These are phyloP conservation scores for Xylaria sp. DNA, from an alignment of 2,329 filamentous ascomycete genomes.

Conservation along the genomic window DNA sequence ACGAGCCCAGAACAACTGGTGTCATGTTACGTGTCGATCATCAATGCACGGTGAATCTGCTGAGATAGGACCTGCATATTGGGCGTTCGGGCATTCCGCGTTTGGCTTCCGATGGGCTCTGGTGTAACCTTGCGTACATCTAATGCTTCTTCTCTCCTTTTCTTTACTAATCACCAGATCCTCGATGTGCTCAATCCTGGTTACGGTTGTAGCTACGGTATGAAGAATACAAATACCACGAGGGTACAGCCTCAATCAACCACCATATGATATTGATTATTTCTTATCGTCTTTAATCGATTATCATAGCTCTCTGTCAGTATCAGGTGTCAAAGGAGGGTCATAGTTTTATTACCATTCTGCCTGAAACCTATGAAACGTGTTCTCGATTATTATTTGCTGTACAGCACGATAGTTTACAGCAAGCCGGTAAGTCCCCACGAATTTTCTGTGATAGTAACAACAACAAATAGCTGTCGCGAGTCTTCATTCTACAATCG, in stretches of 20 bases:
- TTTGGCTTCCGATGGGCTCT: conserved; percentile 34
- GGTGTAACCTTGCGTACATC: conserved; percentile 20
- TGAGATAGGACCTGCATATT: conserved; percentile 18
- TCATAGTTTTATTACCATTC: conserved; percentile 21
- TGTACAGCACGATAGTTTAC: background rate
- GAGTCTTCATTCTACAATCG: background rate
- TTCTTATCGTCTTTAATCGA: background rate
- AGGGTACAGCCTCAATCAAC: conserved; percentile 12
- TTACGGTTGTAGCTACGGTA: background rate
- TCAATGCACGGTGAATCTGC: conserved; percentile 21
- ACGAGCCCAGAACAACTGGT: background rate
- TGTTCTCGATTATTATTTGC: background rate
- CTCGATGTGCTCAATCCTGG: background rate
- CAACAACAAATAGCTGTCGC: background rate
- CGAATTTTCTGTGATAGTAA: background rate
- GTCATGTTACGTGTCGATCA: conserved; percentile 26
- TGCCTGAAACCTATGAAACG: conserved; percentile 19
- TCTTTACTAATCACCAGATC: conserved; percentile 22
- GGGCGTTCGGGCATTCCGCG: conserved; percentile 29
- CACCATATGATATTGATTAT: background rate
- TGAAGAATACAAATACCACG: background rate
- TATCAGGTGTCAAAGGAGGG: background rate
- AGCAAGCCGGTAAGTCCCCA: background rate
- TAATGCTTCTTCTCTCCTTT: background rate
- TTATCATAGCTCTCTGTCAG: background rate